Evolutionary conservation across 768 basidiomycete species (phyloP).

Genomic region (Pisolithus marmoratus): DNA sequence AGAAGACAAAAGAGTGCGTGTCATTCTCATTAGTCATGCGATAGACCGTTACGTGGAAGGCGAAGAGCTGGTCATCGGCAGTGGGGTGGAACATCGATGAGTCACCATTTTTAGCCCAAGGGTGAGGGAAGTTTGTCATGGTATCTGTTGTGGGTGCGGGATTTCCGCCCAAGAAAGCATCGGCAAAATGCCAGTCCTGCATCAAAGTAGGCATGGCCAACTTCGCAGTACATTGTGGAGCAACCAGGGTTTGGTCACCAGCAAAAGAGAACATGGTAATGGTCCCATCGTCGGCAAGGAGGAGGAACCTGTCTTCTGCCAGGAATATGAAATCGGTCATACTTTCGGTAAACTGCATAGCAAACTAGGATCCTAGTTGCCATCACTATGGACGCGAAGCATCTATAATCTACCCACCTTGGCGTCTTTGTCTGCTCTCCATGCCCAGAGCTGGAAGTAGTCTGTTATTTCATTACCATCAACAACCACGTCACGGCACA

Average conservation of each 20-base stretch:
- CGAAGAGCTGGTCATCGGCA: conserved; percentile 45
- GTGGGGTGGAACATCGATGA: conserved; percentile 29
- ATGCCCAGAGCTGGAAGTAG: conserved; percentile 49
- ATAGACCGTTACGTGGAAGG: conserved; percentile 43
- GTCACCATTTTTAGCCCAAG: background rate
- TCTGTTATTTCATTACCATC: conserved; percentile 31
- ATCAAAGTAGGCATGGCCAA: conserved; percentile 41
- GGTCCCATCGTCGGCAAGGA: conserved; percentile 40
- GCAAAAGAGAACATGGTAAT: conserved; percentile 47
- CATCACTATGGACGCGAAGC: conserved; percentile 1
- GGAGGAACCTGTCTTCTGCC: conserved; percentile 38
- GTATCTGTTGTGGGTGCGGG: conserved; percentile 34
- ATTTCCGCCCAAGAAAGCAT: conserved; percentile 50
- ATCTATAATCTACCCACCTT: conserved; percentile 25
- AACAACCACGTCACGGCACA: conserved; percentile 36
- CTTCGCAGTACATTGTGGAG: conserved; percentile 31
- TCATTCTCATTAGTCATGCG: conserved; percentile 33
- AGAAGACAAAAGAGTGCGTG: conserved; percentile 46
- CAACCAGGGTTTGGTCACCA: conserved; percentile 10
- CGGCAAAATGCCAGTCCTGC: conserved; percentile 45
- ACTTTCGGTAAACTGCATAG: conserved; percentile 34
- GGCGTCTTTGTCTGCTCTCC: conserved; percentile 33
- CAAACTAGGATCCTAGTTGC: conserved; percentile 27
- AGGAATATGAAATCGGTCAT: conserved; percentile 54
- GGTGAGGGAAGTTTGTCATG: background rate